Evolutionary conservation across 148 eudicot species (phyloP), one percentile per base, ranked within the genome.

Genomic region (Heliamphora exappendiculata): DNA sequence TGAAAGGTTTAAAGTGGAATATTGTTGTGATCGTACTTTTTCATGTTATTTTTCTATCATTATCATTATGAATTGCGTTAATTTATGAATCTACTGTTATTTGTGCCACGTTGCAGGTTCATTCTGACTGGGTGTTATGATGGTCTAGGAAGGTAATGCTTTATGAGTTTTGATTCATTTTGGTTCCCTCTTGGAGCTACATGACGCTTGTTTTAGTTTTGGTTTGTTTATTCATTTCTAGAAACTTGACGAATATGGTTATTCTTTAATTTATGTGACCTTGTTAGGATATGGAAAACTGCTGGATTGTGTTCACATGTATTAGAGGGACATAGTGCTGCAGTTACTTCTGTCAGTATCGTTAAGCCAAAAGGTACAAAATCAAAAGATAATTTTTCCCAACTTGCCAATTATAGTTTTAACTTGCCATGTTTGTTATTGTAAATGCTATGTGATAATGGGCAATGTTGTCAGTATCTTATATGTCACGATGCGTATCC

Each of bases 81-180:
- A 78, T 34, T 45, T 53, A 20, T 31, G 24, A 75, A 12, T 45
- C 24, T 34, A 49, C 17, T 19, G 50, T 39, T 69, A 24, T 82
- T 73, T 79, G 19, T 78, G 19, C 77, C 47, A 11, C 41, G 24
- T 76, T 42, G 54, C 90, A 94, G 98, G 88, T 84, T 88, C 78
- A 79, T 94, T 78, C 79, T 92, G 82, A 94, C 98, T 3, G 98
- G 98, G 71, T 90, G 91, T 80, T 94, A 89, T 79, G 98, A 94
- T 85, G 83, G 89, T 69, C 80, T 86, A 57, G 98, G 89, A 88
- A 94, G 98, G 98, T 94, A 88, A 80, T 45, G 20, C 33, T n/a
- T 41, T 14, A 26, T 34, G 60, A 68, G 58, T 34, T 13, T 33
- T 29, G 0, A 22, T 45, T 16, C 28, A 14, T 60, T 60, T 10